Evolutionary conservation across 495 filamentous ascomycete genomes (phyloP).

Genomic region (Pyrenula aspistea): DNA sequence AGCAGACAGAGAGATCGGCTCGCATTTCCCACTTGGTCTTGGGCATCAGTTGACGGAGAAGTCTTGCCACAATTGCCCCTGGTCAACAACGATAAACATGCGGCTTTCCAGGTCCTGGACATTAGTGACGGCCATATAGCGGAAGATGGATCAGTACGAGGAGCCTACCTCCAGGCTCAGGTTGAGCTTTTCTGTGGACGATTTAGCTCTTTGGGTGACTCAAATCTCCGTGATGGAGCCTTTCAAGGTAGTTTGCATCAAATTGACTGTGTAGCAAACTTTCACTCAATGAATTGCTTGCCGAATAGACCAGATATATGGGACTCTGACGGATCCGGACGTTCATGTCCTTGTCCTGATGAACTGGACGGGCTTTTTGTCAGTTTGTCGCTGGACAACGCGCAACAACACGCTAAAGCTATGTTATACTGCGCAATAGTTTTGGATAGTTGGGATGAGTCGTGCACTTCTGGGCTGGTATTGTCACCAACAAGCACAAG

Average conservation of each 20-base stretch:
- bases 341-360: background rate
- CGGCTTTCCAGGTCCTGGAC: background rate
- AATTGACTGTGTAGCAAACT: background rate
- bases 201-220: background rate
- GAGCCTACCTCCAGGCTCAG: background rate
- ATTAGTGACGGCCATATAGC: background rate
- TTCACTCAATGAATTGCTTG: background rate
- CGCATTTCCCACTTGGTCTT: slow-evolving; percentile 14
- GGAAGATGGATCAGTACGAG: background rate
- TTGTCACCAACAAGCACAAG: background rate
- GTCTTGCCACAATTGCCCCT: background rate
- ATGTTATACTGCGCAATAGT: background rate
- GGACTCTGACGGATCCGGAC: background rate
- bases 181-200: background rate
- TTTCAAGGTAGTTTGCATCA: background rate
- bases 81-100: background rate
- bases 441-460: background rate
- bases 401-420: background rate
- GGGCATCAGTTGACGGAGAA: slow-evolving; percentile 9
- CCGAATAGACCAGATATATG: background rate
- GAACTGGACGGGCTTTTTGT: background rate
- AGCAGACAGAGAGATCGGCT: background rate
- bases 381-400: background rate
- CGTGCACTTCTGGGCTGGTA: background rate
- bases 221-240: background rate